phyloP scores from a whole-genome alignment of 1,284 basidiomycete genomes.

The Tilletia setariae region DNA sequence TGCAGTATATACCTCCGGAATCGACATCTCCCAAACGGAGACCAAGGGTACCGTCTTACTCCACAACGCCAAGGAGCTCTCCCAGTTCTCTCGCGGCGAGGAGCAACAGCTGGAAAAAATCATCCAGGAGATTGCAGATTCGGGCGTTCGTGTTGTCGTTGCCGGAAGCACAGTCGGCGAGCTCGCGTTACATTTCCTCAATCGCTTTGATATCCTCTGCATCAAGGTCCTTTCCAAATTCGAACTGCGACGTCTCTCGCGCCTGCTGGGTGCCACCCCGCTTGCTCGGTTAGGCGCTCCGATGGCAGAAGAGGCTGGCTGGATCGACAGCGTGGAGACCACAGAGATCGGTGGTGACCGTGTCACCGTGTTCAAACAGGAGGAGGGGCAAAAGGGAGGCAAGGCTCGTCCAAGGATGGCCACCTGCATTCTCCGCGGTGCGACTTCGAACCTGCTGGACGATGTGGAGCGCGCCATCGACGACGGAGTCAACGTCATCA shows the following conservation, averaged over 20 bases:
- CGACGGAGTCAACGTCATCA: slow-evolving; percentile 95
- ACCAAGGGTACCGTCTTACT: slow-evolving; percentile 98
- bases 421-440: slow-evolving; percentile 62
- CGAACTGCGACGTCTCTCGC: slow-evolving; percentile 86
- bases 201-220: slow-evolving; percentile 87
- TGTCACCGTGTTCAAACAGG: slow-evolving; percentile 89
- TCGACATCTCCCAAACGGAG: slow-evolving; percentile 94
- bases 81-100: slow-evolving; percentile 84
- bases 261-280: slow-evolving; percentile 92
- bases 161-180: slow-evolving; percentile 91
- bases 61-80: slow-evolving; percentile 91
- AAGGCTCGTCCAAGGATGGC: slow-evolving; percentile 51
- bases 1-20: slow-evolving; percentile 85
- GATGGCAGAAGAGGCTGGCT: slow-evolving; percentile 92
- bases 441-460: slow-evolving; percentile 89
- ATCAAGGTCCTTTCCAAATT: slow-evolving; percentile 98
- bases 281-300: slow-evolving; percentile 93
- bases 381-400: slow-evolving; percentile 52
- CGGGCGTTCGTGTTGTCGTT: slow-evolving; percentile 89
- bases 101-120: slow-evolving; percentile 62
- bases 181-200: slow-evolving; percentile 93
- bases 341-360: slow-evolving; percentile 96
- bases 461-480: slow-evolving; percentile 94
- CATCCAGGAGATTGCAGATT: slow-evolving; percentile 91
- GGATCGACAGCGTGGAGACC: slow-evolving; percentile 88